Conservation (phyloP, 1,284 basidiomycete genomes). For the Sphagnurus paluster region DNA sequence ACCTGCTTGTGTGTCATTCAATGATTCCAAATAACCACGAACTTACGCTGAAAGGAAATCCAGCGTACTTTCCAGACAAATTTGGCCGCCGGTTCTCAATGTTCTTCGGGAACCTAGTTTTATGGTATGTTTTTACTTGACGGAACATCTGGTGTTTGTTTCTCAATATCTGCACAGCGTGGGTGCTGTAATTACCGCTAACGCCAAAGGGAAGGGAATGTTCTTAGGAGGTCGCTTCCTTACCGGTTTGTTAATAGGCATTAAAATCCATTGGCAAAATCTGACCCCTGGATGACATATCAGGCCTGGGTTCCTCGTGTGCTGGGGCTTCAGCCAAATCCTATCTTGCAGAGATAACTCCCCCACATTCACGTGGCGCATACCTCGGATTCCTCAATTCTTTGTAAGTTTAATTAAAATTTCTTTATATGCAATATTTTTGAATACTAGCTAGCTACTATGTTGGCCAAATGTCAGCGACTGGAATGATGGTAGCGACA, state of each 20-base stretch:
- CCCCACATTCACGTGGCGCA: slow-evolving; percentile 48
- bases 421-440: neutral
- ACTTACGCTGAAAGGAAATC: slow-evolving; percentile 1
- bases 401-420: slow-evolving; percentile 34
- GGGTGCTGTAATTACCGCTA: slow-evolving; percentile 51
- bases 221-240: slow-evolving; percentile 54
- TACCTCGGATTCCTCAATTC: slow-evolving; percentile 53
- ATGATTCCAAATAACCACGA: neutral
- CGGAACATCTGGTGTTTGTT: neutral
- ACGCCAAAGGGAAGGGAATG: slow-evolving; percentile 39
- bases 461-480: slow-evolving; percentile 51
- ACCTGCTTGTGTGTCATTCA: slow-evolving; percentile 37
- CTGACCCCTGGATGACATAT: neutral
- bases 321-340: slow-evolving; percentile 50
- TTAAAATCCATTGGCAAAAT: neutral
- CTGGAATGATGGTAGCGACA: slow-evolving; percentile 54
- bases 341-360: slow-evolving; percentile 52
- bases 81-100: slow-evolving; percentile 55
- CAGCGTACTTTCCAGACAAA: slow-evolving; percentile 49
- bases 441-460: slow-evolving; percentile 43
- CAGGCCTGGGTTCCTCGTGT: slow-evolving; percentile 38
- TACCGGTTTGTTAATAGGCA: slow-evolving; percentile 34
- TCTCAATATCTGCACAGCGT: slow-evolving; percentile 26
- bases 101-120: slow-evolving; percentile 47
- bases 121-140: slow-evolving; percentile 36